Conservation (phyloP, 805 yeast species). For the Cyberlindnera amylophila region DNA sequence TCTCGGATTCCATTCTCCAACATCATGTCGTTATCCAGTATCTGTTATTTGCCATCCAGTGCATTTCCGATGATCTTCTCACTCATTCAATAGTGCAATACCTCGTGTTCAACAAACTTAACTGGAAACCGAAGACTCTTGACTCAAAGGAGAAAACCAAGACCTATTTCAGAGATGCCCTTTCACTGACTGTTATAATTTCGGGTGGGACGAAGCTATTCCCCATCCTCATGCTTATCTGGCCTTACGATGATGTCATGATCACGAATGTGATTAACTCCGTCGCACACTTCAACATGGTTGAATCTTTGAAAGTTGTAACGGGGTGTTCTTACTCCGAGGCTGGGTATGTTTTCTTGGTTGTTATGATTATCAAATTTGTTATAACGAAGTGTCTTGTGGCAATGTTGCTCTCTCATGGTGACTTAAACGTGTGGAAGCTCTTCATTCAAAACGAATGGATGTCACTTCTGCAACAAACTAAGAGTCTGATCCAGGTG, state of each 20-base stretch:
- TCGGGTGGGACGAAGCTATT: slow-evolving; percentile 79
- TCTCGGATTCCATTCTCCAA: slow-evolving; percentile 32
- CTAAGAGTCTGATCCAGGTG: background rate
- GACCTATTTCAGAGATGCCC: slow-evolving; percentile 33
- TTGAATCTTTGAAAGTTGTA: slow-evolving; percentile 57
- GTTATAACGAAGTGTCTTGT: slow-evolving; percentile 13
- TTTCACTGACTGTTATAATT: slow-evolving; percentile 67
- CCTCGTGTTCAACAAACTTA: slow-evolving; percentile 21
- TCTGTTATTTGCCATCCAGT: slow-evolving; percentile 48
- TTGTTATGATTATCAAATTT: slow-evolving; percentile 10
- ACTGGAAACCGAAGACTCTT: slow-evolving; percentile 29
- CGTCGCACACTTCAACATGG: slow-evolving; percentile 56
- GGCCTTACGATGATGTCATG: slow-evolving; percentile 90
- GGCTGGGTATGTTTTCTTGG: slow-evolving; percentile 11
- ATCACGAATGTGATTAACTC: slow-evolving; percentile 56
- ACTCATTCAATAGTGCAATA: slow-evolving; percentile 37
- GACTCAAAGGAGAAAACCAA: slow-evolving; percentile 5
- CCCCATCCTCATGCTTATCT: slow-evolving; percentile 89
- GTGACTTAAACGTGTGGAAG: slow-evolving; percentile 1
- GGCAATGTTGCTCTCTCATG: slow-evolving; percentile 14
- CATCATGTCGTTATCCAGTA: slow-evolving; percentile 48
- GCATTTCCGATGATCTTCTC: slow-evolving; percentile 42
- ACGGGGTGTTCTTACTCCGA: slow-evolving; percentile 26
- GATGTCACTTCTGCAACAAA: too few relatives aligned
- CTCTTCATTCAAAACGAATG: slow-evolving; percentile 2